A percentile compares a stretch with the other conserved stretches of the same genome.
phyloP scores from a whole-genome alignment of 2,329 filamentous ascomycete genomes.

The Talaromyces sp. region DNA sequence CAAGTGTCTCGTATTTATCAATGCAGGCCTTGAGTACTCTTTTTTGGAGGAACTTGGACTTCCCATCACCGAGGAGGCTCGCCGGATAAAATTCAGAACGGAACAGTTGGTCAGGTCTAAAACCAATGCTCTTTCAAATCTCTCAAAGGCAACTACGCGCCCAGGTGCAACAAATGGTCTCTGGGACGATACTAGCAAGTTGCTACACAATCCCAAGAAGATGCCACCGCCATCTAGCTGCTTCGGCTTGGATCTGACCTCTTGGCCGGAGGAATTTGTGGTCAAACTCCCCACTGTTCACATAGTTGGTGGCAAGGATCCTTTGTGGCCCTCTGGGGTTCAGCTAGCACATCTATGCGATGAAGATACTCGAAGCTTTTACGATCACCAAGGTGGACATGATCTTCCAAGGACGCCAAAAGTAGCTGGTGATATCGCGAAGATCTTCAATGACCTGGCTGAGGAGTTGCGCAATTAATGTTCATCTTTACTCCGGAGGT shows the following conservation, averaged over 20 bases:
- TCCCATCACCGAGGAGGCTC: slow-evolving; percentile 24
- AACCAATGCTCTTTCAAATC: slow-evolving; percentile 23
- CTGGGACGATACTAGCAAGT: slow-evolving; percentile 27
- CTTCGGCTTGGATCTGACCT: slow-evolving; percentile 1
- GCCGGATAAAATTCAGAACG: neutral
- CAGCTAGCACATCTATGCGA: slow-evolving; percentile 39
- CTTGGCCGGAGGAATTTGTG: neutral
- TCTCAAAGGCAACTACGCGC: slow-evolving; percentile 27
- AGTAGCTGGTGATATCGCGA: slow-evolving; percentile 5
- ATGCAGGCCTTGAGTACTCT: slow-evolving; percentile 33
- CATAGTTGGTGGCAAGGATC: slow-evolving; percentile 42
- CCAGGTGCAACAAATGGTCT: slow-evolving; percentile 23
- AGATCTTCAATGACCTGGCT: neutral
- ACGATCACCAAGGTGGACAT: slow-evolving; percentile 43
- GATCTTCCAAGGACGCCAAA: slow-evolving; percentile 38
- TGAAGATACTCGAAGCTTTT: slow-evolving; percentile 27
- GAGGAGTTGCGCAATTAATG: neutral
- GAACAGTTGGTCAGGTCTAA: slow-evolving; percentile 2
- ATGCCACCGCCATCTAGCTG: neutral
- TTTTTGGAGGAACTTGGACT: slow-evolving; percentile 33
- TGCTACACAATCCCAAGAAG: slow-evolving; percentile 26
- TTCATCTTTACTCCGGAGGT: neutral
- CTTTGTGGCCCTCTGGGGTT: slow-evolving; percentile 35
- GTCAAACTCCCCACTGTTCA: slow-evolving; percentile 43
- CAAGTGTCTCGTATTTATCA: slow-evolving; percentile 38